Percentiles rank a stretch among this genome's conserved stretches.
Evolutionary conservation across 495 filamentous ascomycete genomes (phyloP).

Genomic region (Evernia prunastri): DNA sequence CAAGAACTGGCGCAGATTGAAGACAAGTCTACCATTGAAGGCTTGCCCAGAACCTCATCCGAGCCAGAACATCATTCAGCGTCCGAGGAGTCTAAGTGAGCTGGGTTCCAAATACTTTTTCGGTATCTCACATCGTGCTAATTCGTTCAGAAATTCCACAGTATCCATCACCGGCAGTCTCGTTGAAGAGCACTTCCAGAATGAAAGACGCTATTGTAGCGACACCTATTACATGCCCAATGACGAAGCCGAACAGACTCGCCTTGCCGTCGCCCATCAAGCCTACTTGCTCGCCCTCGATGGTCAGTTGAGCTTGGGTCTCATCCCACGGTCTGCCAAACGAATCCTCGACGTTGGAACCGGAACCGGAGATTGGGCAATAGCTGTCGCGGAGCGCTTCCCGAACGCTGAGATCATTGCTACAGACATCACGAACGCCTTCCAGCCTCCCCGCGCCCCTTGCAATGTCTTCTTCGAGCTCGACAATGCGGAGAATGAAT

Average conservation of each 20-base stretch:
- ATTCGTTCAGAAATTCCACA: slow-evolving; percentile 45
- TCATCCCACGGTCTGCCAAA: slow-evolving; percentile 43
- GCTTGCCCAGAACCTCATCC: slow-evolving; percentile 15
- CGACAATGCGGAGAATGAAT: slow-evolving; percentile 55
- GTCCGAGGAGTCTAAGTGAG: slow-evolving; percentile 26
- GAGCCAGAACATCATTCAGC: slow-evolving; percentile 19
- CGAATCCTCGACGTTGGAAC: slow-evolving; percentile 66
- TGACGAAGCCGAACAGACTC: slow-evolving; percentile 66
- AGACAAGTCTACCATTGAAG: slow-evolving; percentile 3
- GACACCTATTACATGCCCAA: slow-evolving; percentile 68
- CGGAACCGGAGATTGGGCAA: slow-evolving; percentile 68
- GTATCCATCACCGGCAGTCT: slow-evolving; percentile 52
- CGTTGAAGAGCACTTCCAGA: slow-evolving; percentile 52
- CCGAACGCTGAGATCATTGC: slow-evolving; percentile 60
- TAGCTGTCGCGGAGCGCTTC: slow-evolving; percentile 58
- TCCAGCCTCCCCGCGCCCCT: slow-evolving; percentile 35
- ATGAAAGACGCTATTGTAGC: slow-evolving; percentile 62
- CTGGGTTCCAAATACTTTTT: neutral
- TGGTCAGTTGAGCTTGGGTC: slow-evolving; percentile 52
- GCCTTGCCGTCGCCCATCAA: slow-evolving; percentile 60
- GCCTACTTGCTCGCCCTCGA: slow-evolving; percentile 57
- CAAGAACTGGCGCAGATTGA: slow-evolving; percentile 9
- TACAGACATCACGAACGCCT: slow-evolving; percentile 51
- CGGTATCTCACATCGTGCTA: slow-evolving; percentile 15
- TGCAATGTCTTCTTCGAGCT: slow-evolving; percentile 66